Conservation (phyloP, 345 rosid genomes). For the Clarkia xantiana region DNA sequence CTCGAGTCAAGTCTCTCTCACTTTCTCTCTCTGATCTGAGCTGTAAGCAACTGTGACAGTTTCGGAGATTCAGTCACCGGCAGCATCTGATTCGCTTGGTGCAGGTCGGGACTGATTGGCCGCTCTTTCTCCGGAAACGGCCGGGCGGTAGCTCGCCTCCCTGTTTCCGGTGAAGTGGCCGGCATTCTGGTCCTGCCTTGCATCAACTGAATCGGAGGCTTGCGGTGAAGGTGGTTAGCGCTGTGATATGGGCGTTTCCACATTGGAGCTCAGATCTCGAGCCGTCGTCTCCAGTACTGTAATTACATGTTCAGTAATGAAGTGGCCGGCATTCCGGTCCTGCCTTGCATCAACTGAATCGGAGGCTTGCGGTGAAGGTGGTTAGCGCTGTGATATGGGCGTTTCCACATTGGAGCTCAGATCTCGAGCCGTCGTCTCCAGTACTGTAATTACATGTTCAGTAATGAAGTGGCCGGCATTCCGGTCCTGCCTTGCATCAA, state of each 20-base stretch:
- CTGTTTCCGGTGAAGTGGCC: constrained; percentile 3
- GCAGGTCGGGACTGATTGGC: constrained; percentile 92
- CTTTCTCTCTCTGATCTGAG: neutral
- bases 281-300: neutral
- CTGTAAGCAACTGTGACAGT: neutral
- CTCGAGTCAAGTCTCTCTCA: neutral
- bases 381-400: neutral
- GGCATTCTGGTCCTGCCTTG: constrained; percentile 56
- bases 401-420: neutral
- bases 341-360: constrained; percentile 59
- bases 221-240: constrained; percentile 6
- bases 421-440: constrained; percentile 2
- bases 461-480: constrained; percentile 17
- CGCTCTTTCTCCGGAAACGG: neutral
- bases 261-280: constrained; percentile 3
- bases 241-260: neutral
- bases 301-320: neutral
- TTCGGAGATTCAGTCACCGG: constrained; percentile 27
- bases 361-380: constrained; percentile 21
- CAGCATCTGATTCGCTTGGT: constrained; percentile 97
- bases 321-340: constrained; percentile 35
- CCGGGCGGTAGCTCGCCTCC: neutral
- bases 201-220: constrained; percentile 50
- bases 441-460: too few relatives aligned
- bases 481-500: constrained; percentile 62